Percentiles rank a stretch among this genome's conserved stretches.
phyloP scores from a whole-genome alignment of 2,329 filamentous ascomycete genomes.

The Hortaea sp. region DNA sequence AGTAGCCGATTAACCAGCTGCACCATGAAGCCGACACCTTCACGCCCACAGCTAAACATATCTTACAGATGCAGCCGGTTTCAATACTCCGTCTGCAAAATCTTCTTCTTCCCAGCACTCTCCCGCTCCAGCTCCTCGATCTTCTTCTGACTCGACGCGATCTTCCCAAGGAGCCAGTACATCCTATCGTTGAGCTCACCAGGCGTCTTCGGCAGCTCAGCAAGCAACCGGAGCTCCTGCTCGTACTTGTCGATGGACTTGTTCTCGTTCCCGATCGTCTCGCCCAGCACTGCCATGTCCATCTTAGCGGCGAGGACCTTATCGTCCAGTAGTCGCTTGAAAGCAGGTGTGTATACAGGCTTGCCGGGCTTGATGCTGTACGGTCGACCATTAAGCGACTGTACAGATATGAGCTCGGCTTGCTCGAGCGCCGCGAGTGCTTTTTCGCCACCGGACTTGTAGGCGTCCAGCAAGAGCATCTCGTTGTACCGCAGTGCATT shows the following conservation, averaged over 20 bases:
- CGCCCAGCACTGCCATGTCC: slow-evolving; percentile 54
- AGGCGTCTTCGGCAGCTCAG: slow-evolving; percentile 59
- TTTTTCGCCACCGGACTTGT: slow-evolving; percentile 60
- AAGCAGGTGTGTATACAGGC: slow-evolving; percentile 78
- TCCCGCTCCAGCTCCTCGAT: slow-evolving; percentile 65
- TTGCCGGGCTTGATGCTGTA: slow-evolving; percentile 68
- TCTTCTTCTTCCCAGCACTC: slow-evolving; percentile 60
- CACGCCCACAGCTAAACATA: too few species aligned
- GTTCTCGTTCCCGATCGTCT: slow-evolving; percentile 62
- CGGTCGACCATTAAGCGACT: slow-evolving; percentile 64
- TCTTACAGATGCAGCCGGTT: too few species aligned
- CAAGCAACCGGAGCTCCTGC: slow-evolving; percentile 63
- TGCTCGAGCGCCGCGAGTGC: slow-evolving; percentile 73
- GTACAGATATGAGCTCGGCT: slow-evolving; percentile 74
- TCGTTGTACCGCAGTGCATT: slow-evolving; percentile 74
- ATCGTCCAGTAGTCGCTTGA: slow-evolving; percentile 61
- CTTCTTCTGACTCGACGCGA: slow-evolving; percentile 63
- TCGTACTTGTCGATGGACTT: slow-evolving; percentile 70
- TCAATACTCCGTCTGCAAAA: slow-evolving; percentile 45
- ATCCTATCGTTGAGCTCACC: slow-evolving; percentile 56
- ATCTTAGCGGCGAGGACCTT: slow-evolving; percentile 63
- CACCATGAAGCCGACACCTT: too few species aligned
- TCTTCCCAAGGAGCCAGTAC: slow-evolving; percentile 62
- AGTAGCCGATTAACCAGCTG: too few species aligned
- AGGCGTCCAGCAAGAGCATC: slow-evolving; percentile 65